A percentile compares a stretch with the other conserved stretches of the same genome.
phyloP scores from a whole-genome alignment of 331 rosid genomes.

The Erythrophleum ivorense region DNA sequence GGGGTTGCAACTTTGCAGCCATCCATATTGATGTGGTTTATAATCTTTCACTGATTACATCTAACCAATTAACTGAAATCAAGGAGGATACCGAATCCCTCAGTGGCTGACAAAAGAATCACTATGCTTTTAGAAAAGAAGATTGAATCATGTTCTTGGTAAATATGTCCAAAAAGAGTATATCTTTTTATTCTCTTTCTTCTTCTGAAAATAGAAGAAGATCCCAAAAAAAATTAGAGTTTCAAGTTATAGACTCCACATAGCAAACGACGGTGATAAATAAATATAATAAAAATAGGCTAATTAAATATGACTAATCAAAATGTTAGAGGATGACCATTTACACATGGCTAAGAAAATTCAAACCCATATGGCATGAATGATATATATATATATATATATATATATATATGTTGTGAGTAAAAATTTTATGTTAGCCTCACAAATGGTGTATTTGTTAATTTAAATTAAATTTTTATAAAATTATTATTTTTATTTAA shows the following conservation, averaged over 20 bases:
- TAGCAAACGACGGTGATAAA: background rate
- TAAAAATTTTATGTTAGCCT: background rate
- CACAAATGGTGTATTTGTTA: background rate
- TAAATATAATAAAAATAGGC: background rate
- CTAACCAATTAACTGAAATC: conserved; percentile 37
- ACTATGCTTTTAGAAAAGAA: conserved; percentile 43
- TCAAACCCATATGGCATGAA: background rate
- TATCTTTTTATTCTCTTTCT: background rate
- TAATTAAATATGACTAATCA: background rate
- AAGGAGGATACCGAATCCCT: conserved; percentile 56
- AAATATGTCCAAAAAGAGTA: conserved; percentile 46
- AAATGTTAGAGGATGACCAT: background rate
- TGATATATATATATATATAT: too few relatives aligned
- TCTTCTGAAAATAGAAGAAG: background rate
- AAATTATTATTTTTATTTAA: background rate
- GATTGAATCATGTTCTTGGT: conserved; percentile 43
- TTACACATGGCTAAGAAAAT: background rate
- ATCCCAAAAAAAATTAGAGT: background rate
- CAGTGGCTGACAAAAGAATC: conserved; percentile 61
- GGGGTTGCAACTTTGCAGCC: conserved; percentile 19
- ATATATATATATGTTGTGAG: background rate
- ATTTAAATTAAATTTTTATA: too few relatives aligned
- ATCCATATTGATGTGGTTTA: conserved; percentile 22
- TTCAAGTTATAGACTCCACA: background rate
- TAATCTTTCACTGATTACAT: conserved; percentile 19